Percentiles rank a stretch among this genome's conserved stretches.
Evolutionary conservation across 2,329 filamentous ascomycete genomes (phyloP).

Genomic region (Plenodomus tracheiphilus): DNA sequence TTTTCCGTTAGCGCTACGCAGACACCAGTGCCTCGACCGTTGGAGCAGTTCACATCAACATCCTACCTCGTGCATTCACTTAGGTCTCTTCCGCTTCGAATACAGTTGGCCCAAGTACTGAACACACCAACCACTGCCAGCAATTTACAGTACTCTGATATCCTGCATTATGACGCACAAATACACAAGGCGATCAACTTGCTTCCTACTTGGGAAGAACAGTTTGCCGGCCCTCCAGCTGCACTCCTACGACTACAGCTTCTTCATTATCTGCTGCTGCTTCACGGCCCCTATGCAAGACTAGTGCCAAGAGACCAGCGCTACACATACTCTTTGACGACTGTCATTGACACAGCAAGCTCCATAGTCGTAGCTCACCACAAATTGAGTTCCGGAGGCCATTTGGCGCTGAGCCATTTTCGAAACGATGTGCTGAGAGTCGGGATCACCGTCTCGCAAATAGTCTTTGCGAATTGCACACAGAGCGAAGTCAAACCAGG

Average conservation of each 20-base stretch:
- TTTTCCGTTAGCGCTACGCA: conserved; percentile 37
- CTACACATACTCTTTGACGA: conserved; percentile 37
- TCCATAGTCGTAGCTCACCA: conserved; percentile 30
- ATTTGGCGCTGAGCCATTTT: conserved; percentile 27
- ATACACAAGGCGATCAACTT: conserved; percentile 25
- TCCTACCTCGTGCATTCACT: conserved; percentile 31
- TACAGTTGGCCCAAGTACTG: conserved; percentile 36
- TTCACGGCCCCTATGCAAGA: conserved; percentile 40
- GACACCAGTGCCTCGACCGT: conserved; percentile 26
- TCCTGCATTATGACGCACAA: conserved; percentile 39
- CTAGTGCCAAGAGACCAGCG: conserved; percentile 28
- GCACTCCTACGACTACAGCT: conserved; percentile 38
- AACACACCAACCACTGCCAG: conserved; percentile 37
- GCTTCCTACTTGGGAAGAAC: conserved; percentile 30
- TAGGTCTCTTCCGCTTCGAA: conserved; percentile 35
- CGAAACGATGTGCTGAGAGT: conserved; percentile 38
- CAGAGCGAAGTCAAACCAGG: conserved; percentile 8
- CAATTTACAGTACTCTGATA: conserved; percentile 34
- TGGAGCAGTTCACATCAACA: conserved; percentile 34
- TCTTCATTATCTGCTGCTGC: conserved; percentile 38
- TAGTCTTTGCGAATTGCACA: conserved; percentile 32
- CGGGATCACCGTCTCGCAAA: conserved; percentile 29
- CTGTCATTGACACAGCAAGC: conserved; percentile 33
- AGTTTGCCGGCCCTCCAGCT: conserved; percentile 17
- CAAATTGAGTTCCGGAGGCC: conserved; percentile 21